These are phyloP conservation scores for Tetrahymena elliotti DNA, from an alignment of 73 alveolate genomes.

Conservation along the genomic window DNA sequence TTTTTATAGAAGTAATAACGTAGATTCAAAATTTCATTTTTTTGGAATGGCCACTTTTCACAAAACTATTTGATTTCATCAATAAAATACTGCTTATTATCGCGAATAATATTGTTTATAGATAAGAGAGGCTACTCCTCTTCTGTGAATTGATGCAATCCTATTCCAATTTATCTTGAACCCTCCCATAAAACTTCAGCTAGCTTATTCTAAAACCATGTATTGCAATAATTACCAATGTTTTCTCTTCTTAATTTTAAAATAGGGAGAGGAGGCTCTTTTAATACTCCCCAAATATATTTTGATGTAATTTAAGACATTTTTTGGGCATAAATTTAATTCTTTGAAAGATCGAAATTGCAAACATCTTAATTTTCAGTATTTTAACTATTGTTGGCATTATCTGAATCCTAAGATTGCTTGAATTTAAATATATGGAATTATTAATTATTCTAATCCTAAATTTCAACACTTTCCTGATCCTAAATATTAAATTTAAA, in stretches of 20 bases:
- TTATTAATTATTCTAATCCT: not conserved
- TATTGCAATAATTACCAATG: not conserved
- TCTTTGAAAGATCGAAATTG: not conserved
- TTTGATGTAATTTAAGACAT: not conserved
- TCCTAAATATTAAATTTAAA: too few species aligned
- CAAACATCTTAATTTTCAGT: not conserved
- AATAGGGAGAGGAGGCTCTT: not conserved
- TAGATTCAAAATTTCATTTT: not conserved
- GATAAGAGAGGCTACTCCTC: not conserved
- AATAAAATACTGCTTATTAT: not conserved
- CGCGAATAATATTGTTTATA: not conserved
- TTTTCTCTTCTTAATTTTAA: not conserved
- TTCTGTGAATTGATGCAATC: not conserved
- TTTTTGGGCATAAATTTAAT: not conserved
- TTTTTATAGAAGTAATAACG: not conserved
- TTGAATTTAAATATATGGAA: not conserved
- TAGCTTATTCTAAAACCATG: not conserved
- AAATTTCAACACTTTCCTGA: not conserved
- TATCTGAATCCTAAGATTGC: not conserved
- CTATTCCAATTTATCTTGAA: not conserved
- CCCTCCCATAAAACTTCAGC: not conserved
- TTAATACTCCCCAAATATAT: not conserved
- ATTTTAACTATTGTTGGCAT: not conserved
- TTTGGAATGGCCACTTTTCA: not conserved
- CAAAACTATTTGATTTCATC: not conserved